A percentile compares a stretch with the other conserved stretches of the same genome.
Evolutionary conservation across 2,329 filamentous ascomycete genomes (phyloP).

Genomic region (Pseudogymnoascus sp.): DNA sequence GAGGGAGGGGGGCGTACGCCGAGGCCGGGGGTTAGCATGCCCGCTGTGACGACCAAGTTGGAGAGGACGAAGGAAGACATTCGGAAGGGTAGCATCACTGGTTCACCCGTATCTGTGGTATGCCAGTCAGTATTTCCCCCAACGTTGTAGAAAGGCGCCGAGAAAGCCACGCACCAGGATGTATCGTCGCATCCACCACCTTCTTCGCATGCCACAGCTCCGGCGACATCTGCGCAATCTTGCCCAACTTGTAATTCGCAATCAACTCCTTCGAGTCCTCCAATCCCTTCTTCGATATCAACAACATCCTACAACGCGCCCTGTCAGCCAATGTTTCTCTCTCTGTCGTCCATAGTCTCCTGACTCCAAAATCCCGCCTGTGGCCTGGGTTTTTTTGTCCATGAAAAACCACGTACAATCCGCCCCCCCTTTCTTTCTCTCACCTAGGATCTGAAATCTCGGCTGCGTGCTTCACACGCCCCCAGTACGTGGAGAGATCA

Average conservation of each 20-base stretch:
- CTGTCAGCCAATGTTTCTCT: background rate
- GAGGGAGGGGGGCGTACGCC: constrained; percentile 40
- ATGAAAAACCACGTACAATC: constrained; percentile 15
- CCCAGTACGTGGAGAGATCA: constrained; percentile 90
- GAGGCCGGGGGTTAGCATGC: constrained; percentile 91
- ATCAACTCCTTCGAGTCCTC: constrained; percentile 80
- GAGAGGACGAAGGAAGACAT: constrained; percentile 95
- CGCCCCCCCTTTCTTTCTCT: constrained; percentile 25
- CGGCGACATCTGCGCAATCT: constrained; percentile 70
- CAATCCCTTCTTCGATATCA: constrained; percentile 69
- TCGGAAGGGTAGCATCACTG: constrained; percentile 88
- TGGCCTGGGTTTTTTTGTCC: constrained; percentile 18
- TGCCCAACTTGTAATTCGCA: constrained; percentile 77
- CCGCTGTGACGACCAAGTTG: constrained; percentile 88
- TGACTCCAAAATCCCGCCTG: background rate
- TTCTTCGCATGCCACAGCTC: constrained; percentile 96
- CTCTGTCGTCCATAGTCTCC: background rate
- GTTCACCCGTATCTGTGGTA: constrained; percentile 71
- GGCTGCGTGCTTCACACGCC: constrained; percentile 80
- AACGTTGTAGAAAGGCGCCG: constrained; percentile 1
- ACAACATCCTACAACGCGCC: constrained; percentile 59
- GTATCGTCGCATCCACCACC: constrained; percentile 89
- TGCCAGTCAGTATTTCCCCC: constrained; percentile 14
- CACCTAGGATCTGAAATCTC: constrained; percentile 93
- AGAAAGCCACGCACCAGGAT: constrained; percentile 60